Evolutionary conservation across 345 rosid genomes (phyloP).

Genomic region (Geranium brycei): DNA sequence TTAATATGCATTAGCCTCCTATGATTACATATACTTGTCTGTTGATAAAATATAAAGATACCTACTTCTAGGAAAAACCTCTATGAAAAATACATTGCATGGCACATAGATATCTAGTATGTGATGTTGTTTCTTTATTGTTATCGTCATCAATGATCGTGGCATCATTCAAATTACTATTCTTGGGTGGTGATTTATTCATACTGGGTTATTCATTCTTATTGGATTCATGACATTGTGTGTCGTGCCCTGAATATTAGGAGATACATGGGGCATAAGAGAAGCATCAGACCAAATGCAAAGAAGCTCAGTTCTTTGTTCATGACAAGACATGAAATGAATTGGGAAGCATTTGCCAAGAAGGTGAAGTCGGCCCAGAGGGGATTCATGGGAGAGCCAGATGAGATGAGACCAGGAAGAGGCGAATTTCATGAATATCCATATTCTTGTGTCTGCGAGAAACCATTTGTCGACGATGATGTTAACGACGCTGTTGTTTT

Average conservation of each 20-base stretch:
- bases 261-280: slow-evolving; percentile 93
- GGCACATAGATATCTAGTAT: neutral
- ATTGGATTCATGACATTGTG: neutral
- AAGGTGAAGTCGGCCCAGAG: slow-evolving; percentile 83
- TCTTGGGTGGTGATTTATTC: no score
- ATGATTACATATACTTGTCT: no score
- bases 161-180: no score
- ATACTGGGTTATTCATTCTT: neutral
- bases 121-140: neutral
- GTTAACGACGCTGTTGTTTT: slow-evolving; percentile 13
- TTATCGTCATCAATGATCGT: no score
- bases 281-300: slow-evolving; percentile 91
- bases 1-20: no score
- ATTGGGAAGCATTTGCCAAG: slow-evolving; percentile 66
- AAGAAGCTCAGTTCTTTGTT: slow-evolving; percentile 74
- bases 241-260: slow-evolving; percentile 20
- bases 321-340: slow-evolving; percentile 52
- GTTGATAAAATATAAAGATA: no score
- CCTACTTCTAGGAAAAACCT: no score
- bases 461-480: slow-evolving; percentile 18
- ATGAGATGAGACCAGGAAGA: slow-evolving; percentile 71
- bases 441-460: slow-evolving; percentile 65
- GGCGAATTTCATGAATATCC: slow-evolving; percentile 92
- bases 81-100: no score
- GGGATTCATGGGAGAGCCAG: slow-evolving; percentile 97